Evolutionary conservation across 2,329 filamentous ascomycete genomes (phyloP), one percentile per base, ranked within the genome.

Genomic region (Aspergillus candidus): DNA sequence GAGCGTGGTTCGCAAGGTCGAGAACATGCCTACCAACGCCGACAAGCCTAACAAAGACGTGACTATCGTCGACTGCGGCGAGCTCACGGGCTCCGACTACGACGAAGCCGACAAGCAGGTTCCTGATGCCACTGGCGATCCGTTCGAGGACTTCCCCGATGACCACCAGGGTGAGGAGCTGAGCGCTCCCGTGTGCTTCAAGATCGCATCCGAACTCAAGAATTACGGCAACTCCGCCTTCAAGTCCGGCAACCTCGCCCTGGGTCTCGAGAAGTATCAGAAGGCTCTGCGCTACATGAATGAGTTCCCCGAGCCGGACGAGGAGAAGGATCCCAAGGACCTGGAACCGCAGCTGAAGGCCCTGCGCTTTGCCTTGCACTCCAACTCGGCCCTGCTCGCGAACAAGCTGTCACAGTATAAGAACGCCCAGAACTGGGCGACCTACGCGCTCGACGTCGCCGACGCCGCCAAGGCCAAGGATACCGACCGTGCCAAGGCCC

Each of bases 111-210:
- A 79, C 41, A 77, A 81, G 57, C 88, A 86, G 70, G 69, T 75
- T 31, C 77, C 87, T 44, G 91, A 97, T 64, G 74, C 79, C 41
- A 88, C 86, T 11, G 93, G 93, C 51, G 93, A 98, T 71, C 78
- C 82, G 5, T 96, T 94, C 71, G 91, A 97, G 72, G 93, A 97
- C 66, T 97, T 86, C 70, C 93, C 93, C 30, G 89, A 96, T 63
- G 93, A 98, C 70, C 80, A 67, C 70, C 50, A 74, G 50, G 72
- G 77, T 38, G 70, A 80, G 43, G 74, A 82, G 42, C 77, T 89
- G 50, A 78, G 80, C 39, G 84, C 84, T 11, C 64, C 75, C 13
- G 77, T 84, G 49, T 79, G 89, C 50, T 77, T 88, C 64, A 80
- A 86, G 68, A 90, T 97, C 49, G 89, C 87, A 2, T 74, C 78